Percentiles rank a stretch among this genome's conserved stretches.
Evolutionary conservation across 2,329 filamentous ascomycete species (phyloP).

Genomic region (Venturia aucupariae): DNA sequence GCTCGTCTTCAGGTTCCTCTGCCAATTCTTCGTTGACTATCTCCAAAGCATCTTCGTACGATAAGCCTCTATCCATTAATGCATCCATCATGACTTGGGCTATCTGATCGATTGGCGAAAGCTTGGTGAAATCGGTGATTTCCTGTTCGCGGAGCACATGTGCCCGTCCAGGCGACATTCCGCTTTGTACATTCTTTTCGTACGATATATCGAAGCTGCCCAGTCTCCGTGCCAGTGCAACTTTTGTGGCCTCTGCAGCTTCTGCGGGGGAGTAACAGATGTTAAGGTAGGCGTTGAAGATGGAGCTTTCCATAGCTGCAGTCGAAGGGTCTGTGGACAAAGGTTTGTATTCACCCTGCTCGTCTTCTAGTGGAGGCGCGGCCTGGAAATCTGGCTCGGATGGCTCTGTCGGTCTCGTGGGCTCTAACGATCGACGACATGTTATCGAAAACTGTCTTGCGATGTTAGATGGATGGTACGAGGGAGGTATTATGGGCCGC

Average conservation of each 20-base stretch:
- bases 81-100: conserved; percentile 2
- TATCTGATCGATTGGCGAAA: not conserved
- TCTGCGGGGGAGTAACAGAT: not conserved
- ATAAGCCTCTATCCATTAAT: not conserved
- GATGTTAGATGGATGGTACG: not conserved
- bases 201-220: not conserved
- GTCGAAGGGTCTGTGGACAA: too few species aligned
- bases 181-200: not conserved
- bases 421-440: not conserved
- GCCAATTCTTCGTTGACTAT: not conserved
- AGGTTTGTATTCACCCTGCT: not conserved
- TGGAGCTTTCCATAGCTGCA: not conserved
- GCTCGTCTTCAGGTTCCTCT: not conserved
- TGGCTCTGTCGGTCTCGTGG: not conserved
- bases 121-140: not conserved
- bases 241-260: not conserved
- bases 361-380: not conserved
- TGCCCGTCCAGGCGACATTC: not conserved
- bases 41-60: not conserved
- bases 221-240: not conserved
- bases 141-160: not conserved
- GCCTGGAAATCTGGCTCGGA: not conserved
- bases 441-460: not conserved
- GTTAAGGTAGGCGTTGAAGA: not conserved
- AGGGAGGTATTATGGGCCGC: not conserved